These are phyloP conservation scores for Suillus clintonianus DNA, from an alignment of 768 basidiomycete species.

Conservation along the genomic window DNA sequence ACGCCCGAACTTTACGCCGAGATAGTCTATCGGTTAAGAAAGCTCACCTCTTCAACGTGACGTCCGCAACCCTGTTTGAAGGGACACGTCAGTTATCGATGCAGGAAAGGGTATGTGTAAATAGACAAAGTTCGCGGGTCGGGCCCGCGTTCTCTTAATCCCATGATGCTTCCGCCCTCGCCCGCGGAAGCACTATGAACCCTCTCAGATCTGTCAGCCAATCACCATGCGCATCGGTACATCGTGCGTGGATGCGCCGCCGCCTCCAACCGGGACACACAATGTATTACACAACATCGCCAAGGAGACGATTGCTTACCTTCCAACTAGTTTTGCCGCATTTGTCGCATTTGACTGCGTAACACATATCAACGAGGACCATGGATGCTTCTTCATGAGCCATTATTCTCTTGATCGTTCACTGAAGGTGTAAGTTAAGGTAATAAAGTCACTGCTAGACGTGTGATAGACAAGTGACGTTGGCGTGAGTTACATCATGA, in stretches of 20 bases:
- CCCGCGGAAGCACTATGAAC: constrained; percentile 16
- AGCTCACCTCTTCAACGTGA: constrained; percentile 63
- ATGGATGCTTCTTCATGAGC: constrained; percentile 20
- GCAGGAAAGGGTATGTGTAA: not conserved
- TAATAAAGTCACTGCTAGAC: constrained; percentile 28
- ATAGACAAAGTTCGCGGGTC: constrained; percentile 12
- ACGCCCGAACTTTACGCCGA: constrained; percentile 17
- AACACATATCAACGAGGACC: constrained; percentile 56
- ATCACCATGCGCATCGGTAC: constrained; percentile 14
- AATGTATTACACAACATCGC: constrained; percentile 18
- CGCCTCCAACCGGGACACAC: constrained; percentile 19
- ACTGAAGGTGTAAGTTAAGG: constrained; percentile 30
- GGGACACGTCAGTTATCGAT: constrained; percentile 3
- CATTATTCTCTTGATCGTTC: constrained; percentile 19
- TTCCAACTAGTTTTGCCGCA: constrained; percentile 75
- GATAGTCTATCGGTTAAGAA: constrained; percentile 9
- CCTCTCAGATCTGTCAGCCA: constrained; percentile 13
- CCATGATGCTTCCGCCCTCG: constrained; percentile 7
- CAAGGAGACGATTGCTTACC: constrained; percentile 45
- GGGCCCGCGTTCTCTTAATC: constrained; percentile 1
- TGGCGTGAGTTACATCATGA: constrained; percentile 5
- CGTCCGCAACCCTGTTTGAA: constrained; percentile 64
- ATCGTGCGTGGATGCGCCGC: constrained; percentile 17
- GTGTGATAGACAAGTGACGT: not conserved
- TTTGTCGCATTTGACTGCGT: constrained; percentile 53